Evolutionary conservation across 179 eudicot species (phyloP).

Genomic region (Sideroxylon spinosum): DNA sequence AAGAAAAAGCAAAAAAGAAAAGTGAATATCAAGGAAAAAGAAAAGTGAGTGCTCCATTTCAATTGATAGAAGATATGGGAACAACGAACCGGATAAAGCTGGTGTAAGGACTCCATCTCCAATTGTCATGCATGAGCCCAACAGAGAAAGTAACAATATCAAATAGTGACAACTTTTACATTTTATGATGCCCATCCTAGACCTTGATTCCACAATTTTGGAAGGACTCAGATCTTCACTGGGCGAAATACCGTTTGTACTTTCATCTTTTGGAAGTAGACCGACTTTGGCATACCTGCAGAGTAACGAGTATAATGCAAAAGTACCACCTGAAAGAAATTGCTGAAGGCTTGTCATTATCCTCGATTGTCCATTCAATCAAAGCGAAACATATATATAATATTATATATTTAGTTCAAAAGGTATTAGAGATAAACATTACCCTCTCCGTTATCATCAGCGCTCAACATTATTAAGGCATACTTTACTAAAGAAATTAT

Average conservation of each 20-base stretch:
- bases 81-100: conserved; percentile 62
- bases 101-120: conserved; percentile 82
- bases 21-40: neutral
- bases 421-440: neutral
- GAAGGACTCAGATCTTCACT: conserved; percentile 24
- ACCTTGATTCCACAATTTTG: conserved; percentile 34
- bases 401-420: neutral
- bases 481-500: conserved; percentile 71
- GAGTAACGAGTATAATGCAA: conserved; percentile 69
- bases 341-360: neutral
- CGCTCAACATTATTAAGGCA: conserved; percentile 65
- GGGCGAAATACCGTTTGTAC: conserved; percentile 39
- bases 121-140: conserved; percentile 88
- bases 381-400: neutral
- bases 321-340: conserved; percentile 59
- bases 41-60: neutral
- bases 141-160: conserved; percentile 63
- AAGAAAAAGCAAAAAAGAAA: neutral
- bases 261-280: conserved; percentile 56
- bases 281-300: conserved; percentile 77
- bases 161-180: conserved; percentile 57
- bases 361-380: neutral
- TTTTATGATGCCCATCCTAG: conserved; percentile 45
- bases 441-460: conserved; percentile 81
- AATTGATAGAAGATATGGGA: neutral